Conservation (phyloP, 257 asterid genomes). For the Anisodus acutangulus region DNA sequence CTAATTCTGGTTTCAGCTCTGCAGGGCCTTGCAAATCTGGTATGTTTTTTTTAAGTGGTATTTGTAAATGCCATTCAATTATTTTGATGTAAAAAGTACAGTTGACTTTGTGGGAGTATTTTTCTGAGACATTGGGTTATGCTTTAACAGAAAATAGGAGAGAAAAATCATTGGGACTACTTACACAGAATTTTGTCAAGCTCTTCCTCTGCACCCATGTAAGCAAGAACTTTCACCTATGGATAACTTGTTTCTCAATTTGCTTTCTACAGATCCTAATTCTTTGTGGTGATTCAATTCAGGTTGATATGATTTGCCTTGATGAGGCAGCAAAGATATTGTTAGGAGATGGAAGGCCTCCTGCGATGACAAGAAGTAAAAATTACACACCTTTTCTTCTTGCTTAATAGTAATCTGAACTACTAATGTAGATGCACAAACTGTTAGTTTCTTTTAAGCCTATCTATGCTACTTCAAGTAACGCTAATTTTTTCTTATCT, state of each 20-base stretch:
- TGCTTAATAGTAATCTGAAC: neutral
- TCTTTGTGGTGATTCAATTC: slow-evolving; percentile 27
- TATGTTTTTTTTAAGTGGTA: slow-evolving; percentile 29
- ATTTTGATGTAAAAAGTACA: neutral
- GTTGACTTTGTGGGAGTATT: neutral
- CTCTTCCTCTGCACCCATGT: slow-evolving; percentile 92
- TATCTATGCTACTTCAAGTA: slow-evolving; percentile 21
- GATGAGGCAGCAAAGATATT: slow-evolving; percentile 95
- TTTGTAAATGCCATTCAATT: slow-evolving; percentile 5
- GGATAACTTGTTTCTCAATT: neutral
- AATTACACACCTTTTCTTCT: neutral
- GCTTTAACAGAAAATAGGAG: slow-evolving; percentile 70
- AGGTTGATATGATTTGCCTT: slow-evolving; percentile 93
- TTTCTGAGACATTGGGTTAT: neutral
- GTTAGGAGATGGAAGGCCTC: slow-evolving; percentile 84
- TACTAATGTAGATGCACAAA: neutral
- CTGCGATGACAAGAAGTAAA: slow-evolving; percentile 91
- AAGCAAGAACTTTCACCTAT: slow-evolving; percentile 34
- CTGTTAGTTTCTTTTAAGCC: neutral
- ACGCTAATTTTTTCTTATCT: slow-evolving; percentile 29
- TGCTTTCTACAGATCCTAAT: slow-evolving; percentile 22
- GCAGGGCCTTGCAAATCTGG: slow-evolving; percentile 49
- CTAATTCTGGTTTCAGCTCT: slow-evolving; percentile 47
- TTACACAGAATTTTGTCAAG: slow-evolving; percentile 93
- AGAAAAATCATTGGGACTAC: slow-evolving; percentile 93